These are phyloP conservation scores for Cystofilobasidium macerans DNA, from an alignment of 768 basidiomycete genomes.

Conservation along the genomic window DNA sequence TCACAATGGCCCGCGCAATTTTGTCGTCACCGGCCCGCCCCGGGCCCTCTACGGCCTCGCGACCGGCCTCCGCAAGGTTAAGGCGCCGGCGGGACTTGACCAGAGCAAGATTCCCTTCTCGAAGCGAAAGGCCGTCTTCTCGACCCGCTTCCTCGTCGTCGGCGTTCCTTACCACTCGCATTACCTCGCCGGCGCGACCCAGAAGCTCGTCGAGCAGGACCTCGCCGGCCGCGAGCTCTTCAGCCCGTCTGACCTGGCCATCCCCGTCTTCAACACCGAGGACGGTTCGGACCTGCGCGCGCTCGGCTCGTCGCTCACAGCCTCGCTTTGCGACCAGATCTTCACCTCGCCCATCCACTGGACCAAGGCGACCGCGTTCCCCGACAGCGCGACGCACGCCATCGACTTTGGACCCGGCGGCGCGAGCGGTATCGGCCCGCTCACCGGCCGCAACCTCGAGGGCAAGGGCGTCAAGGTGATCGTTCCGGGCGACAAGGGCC, in stretches of 20 bases:
- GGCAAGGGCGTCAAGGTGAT: constrained; percentile 86
- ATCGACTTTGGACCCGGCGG: constrained; percentile 97
- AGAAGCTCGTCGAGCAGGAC: constrained; percentile 66
- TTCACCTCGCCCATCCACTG: constrained; percentile 88
- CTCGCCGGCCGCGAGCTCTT: constrained; percentile 54
- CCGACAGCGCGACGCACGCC: constrained; percentile 79
- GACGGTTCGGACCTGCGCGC: constrained; percentile 76
- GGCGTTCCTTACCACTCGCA: constrained; percentile 90
- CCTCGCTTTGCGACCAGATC: constrained; percentile 83
- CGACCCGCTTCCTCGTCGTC: constrained; percentile 85
- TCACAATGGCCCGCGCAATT: constrained; percentile 78
- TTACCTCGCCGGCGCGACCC: constrained; percentile 63
- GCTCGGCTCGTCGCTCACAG: constrained; percentile 60
- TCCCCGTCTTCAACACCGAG: constrained; percentile 87
- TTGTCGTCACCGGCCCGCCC: constrained; percentile 85
- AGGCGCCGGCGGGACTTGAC: constrained; percentile 73
- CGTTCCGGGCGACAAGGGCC: constrained; percentile 79
- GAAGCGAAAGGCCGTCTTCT: constrained; percentile 87
- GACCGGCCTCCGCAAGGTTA: constrained; percentile 76
- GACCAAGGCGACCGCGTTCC: constrained; percentile 80
- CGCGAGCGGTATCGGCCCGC: constrained; percentile 77
- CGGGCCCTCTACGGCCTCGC: constrained; percentile 89
- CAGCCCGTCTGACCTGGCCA: constrained; percentile 48
- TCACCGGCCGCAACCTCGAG: constrained; percentile 81
- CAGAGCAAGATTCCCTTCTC: constrained; percentile 79